These are phyloP conservation scores for Blastobotrys illinoisensis DNA, from an alignment of 1,139 yeast species.

Conservation along the genomic window DNA sequence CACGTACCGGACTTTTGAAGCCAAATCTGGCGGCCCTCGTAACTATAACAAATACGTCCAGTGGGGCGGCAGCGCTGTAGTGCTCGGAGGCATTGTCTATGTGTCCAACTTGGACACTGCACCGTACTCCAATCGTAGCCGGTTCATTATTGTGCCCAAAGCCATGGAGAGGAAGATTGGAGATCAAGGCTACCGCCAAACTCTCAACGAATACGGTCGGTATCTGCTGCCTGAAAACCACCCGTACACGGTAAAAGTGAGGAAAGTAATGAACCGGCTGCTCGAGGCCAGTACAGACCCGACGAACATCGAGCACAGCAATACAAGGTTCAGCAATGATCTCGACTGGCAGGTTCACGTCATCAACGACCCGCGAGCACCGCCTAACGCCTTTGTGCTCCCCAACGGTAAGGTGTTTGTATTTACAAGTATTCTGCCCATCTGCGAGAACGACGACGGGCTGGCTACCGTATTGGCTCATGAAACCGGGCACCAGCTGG, in stretches of 20 bases:
- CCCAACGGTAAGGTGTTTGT: conserved; percentile 97
- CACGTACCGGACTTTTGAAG: conserved; percentile 4
- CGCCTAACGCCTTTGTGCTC: conserved; percentile 93
- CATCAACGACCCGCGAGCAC: conserved; percentile 57
- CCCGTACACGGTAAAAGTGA: conserved; percentile 47
- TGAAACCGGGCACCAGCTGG: conserved; percentile 89
- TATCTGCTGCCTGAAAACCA: conserved; percentile 36
- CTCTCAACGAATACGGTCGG: conserved; percentile 38
- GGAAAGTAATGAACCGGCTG: conserved; percentile 55
- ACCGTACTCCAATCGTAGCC: conserved; percentile 68
- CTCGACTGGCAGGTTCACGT: conserved; percentile 78
- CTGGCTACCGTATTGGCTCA: conserved; percentile 90
- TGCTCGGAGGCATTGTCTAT: conserved; percentile 43
- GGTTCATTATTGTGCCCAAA: conserved; percentile 71
- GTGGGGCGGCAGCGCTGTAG: conserved; percentile 30
- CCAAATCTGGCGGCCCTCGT: neutral
- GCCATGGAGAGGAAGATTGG: conserved; percentile 67
- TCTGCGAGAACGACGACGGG: conserved; percentile 81
- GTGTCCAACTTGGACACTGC: conserved; percentile 68
- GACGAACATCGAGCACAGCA: conserved; percentile 15
- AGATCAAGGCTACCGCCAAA: conserved; percentile 56
- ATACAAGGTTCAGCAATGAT: conserved; percentile 22
- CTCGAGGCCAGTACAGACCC: conserved; percentile 35
- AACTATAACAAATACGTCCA: conserved; percentile 11
- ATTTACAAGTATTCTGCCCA: conserved; percentile 69